Base-by-base conservation (phyloP, 495 filamentous ascomycete genomes). In the Tuber aestivum region DNA sequence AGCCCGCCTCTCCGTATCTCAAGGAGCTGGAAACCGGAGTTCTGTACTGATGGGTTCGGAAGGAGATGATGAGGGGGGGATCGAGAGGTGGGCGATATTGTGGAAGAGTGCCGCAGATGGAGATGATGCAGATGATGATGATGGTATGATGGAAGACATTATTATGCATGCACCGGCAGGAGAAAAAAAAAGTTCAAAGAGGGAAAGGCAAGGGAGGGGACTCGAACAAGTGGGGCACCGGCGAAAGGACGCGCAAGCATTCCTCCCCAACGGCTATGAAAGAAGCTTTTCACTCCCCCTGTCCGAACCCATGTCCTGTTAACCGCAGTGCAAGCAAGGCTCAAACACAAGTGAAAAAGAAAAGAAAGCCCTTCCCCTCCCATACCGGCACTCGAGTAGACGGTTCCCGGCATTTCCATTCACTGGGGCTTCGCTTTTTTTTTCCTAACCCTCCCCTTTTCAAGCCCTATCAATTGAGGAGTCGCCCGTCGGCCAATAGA, bases 261-360 rank as follows among this genome's bases (percentile, higher is more conserved):
- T 50, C 56, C 56, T 50, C 56, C 56, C 56, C 14, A 65, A 65
- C 56, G 56, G 56, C 27, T 32, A 65, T 65, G 56, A 65, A 65
- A 65, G 56, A 65, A 65, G 56, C 56, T 65, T 65, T 65, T 65
- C 4, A 7, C 27, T 65, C 32, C 56, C 56, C 56, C 27, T 65
- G 56, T 14, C 14, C 32, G 56, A 35, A 65, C 20, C 56, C 56
- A 35, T 32, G 56, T 20, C 32, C 56, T 65, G 56, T 18, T 32
- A 5, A 65, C 56, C 35, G n/a, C 27, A 35, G 56, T 35, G n/a
- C n/a, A n/a, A n/a, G n/a, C n/a, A 65, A 65, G 56, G 56, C 32
- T 35, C 27, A 35, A 35, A 65, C 56, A 65, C 50, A 61, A 3
- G 50, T 32, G n/a, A 61, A 61, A 61, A 32, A 61, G n/a, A 61